phyloP scores from a whole-genome alignment of 2,329 filamentous ascomycete species.

The Colletotrichum sp. region DNA sequence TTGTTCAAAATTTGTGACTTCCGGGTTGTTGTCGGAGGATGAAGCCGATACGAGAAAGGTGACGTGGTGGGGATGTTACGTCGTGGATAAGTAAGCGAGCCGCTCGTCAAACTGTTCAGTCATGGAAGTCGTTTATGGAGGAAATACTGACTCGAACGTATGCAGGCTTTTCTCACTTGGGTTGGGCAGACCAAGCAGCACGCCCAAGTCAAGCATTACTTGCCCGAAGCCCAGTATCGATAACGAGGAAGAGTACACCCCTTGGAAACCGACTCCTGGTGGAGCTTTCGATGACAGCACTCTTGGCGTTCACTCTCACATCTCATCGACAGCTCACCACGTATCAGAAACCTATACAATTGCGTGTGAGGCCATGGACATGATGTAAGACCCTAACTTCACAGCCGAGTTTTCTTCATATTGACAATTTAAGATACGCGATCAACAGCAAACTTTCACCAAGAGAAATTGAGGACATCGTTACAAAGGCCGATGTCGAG shows the following conservation, averaged over 20 bases:
- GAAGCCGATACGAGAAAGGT: constrained; percentile 26
- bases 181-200: constrained; percentile 25
- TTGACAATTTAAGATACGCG: background rate
- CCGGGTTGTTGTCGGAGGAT: constrained; percentile 9
- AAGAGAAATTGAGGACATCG: constrained; percentile 12
- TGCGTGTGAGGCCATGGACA: constrained; percentile 23
- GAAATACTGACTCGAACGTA: background rate
- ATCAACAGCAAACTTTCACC: constrained; percentile 4
- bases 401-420: too few species aligned
- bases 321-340: constrained; percentile 17
- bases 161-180: constrained; percentile 22
- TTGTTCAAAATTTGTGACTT: constrained; percentile 15
- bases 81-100: constrained; percentile 24
- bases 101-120: accelerated
- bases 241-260: constrained; percentile 18
- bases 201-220: constrained; percentile 18
- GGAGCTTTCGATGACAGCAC: background rate
- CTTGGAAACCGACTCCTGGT: constrained; percentile 12
- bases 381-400: background rate
- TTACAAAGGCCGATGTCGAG: constrained; percentile 22
- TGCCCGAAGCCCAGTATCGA: constrained; percentile 22
- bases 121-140: accelerated
- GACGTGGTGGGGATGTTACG: constrained; percentile 28
- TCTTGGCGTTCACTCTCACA: constrained; percentile 15
- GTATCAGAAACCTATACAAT: constrained; percentile 22